Percentiles rank a stretch among this genome's conserved stretches.
These are phyloP conservation scores for Phyllostachys edulis DNA, from an alignment of 176 grass and related monocot species.

Conservation along the genomic window DNA sequence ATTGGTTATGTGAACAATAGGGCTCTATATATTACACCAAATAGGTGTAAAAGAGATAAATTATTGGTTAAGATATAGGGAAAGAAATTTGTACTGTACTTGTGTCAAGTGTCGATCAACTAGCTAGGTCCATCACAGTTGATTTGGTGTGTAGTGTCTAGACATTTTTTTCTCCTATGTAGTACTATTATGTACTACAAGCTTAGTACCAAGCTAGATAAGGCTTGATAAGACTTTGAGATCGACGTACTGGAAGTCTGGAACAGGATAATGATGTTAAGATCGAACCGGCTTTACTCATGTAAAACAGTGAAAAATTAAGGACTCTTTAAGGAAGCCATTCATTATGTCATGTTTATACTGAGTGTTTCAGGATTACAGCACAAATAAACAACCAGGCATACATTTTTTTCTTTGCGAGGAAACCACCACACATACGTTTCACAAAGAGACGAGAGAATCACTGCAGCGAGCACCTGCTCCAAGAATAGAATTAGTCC, in stretches of 20 bases:
- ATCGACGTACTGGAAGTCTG: constrained; percentile 6
- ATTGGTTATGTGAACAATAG: constrained; percentile 15
- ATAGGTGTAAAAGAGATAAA: constrained; percentile 25
- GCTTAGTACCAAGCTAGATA: constrained; percentile 18
- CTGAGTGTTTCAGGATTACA: neutral
- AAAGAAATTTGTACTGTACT: constrained; percentile 30
- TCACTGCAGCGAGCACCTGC: constrained; percentile 27
- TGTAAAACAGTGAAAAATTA: constrained; percentile 20
- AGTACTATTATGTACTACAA: constrained; percentile 12
- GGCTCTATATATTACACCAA: neutral
- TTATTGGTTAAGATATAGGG: constrained; percentile 23
- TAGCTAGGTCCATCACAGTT: constrained; percentile 19
- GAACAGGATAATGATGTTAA: constrained; percentile 8
- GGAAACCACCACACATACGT: neutral
- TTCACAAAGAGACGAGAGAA: constrained; percentile 1
- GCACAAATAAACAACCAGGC: neutral
- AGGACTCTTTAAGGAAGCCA: constrained; percentile 24
- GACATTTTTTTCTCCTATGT: constrained; percentile 30
- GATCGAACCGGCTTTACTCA: neutral
- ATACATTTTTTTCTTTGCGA: too few relatives aligned
- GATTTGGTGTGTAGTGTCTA: constrained; percentile 51
- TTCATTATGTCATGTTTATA: constrained; percentile 6
- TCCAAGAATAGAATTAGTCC: constrained; percentile 31
- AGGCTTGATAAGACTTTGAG: constrained; percentile 12
- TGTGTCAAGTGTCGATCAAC: constrained; percentile 21